These are phyloP conservation scores for Fonsecaea multimorphosa DNA, from an alignment of 2,329 filamentous ascomycete species.

Conservation along the genomic window DNA sequence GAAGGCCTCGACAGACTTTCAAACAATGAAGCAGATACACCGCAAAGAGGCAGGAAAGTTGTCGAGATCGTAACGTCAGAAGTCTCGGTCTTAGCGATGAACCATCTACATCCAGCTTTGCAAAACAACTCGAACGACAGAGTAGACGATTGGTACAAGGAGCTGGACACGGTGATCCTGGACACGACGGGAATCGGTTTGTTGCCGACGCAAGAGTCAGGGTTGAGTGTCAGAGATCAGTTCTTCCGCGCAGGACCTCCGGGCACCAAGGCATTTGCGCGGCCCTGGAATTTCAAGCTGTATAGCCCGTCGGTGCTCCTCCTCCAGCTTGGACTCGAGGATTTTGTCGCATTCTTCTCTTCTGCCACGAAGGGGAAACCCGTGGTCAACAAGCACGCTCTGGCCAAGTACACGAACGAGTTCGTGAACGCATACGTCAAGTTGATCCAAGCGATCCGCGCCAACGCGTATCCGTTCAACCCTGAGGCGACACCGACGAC, in stretches of 20 bases:
- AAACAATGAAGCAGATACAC: slow-evolving; percentile 24
- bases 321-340: slow-evolving; percentile 31
- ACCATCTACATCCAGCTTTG: neutral
- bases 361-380: neutral
- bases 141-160: slow-evolving; percentile 19
- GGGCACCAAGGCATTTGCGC: slow-evolving; percentile 43
- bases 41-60: neutral
- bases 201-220: slow-evolving; percentile 4
- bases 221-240: slow-evolving; percentile 23
- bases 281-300: slow-evolving; percentile 46
- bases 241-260: slow-evolving; percentile 40
- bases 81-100: neutral
- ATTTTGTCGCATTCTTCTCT: slow-evolving; percentile 25
- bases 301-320: slow-evolving; percentile 47
- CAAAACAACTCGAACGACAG: neutral
- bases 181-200: neutral
- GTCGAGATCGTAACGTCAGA: slow-evolving; percentile 37
- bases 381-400: slow-evolving; percentile 11
- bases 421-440: slow-evolving; percentile 41
- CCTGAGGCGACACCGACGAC: slow-evolving; percentile 11
- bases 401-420: slow-evolving; percentile 25
- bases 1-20: neutral
- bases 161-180: slow-evolving; percentile 10
- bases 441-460: slow-evolving; percentile 46
- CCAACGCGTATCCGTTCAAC: slow-evolving; percentile 39